Base-by-base conservation (phyloP, 73 alveolate genomes). In the Durusdinium trenchii region DNA sequence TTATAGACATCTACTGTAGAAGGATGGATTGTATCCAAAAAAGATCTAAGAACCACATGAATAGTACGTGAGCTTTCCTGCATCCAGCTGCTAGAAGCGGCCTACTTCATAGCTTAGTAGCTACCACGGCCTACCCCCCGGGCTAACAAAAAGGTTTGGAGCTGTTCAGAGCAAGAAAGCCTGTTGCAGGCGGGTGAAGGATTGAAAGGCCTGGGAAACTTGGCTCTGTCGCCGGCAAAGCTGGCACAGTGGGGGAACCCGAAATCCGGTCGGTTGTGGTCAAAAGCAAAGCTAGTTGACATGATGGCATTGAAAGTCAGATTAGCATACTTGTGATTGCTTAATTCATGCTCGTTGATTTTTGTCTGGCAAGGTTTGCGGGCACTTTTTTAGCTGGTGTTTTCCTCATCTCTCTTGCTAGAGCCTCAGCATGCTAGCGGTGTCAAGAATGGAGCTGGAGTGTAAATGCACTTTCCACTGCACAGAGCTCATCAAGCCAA, bases 221-320 rank as follows among this genome's bases (percentile, higher is more conserved):
- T 91, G 43, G 98, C 98, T n/a, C 57, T 91, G 78, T 91, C 98
- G 60, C 98, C 98, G 57, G 90, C 90, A 38, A 91, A 91, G 98
- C 89, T 91, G 76, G 98, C 98, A 3, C 98, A 91, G 98, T 54
- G 38, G 57, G 78, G 98, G n/a, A n/a, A 51, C 86, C 73, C 30
- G 73, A 60, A 32, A 23, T 23, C 30, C 18, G 73, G 30, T 23
- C 69, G 12, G 73, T 60, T n/a, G 43, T 69, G 10, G 7, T 38
- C 43, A 9, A 28, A 69, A 12, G 6, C 32, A 69, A 23, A 30
- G 83, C 20, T 23, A 20, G 23, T 2, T 71, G 36, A 71, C 20
- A 71, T 35, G 14, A 35, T 16, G 43, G 9, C 16, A 28, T 23
- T 35, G 16, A 23, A 18, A 69, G 69, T 57, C 12, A 57, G 18